Evolutionary conservation across 129 eudicot genomes (phyloP), one percentile per base, ranked within the genome.

Genomic region (Centrapalus pauciflorus): DNA sequence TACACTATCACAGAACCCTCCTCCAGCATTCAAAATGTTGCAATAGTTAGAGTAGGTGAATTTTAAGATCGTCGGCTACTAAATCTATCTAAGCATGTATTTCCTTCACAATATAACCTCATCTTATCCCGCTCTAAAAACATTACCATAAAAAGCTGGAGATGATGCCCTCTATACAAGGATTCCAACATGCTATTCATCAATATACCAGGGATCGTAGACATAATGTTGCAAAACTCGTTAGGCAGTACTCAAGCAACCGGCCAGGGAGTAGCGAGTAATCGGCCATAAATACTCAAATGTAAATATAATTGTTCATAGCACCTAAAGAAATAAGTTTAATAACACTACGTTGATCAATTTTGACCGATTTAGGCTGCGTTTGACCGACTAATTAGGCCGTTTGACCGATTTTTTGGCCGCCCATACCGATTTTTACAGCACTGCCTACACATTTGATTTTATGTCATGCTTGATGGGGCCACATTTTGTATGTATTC

Each of bases 61-160:
- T 2, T 17, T 49, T 29, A 65, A 30, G 73, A 41, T 75, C 37
- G 26, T 16, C 50, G 28, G 1, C 67, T 46, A 28, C 72, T 54
- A 30, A 50, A 56, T 63, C 37, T 46, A 38, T 48, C 74, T 45
- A 75, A 16, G 8, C 69, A 30, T 34, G 26, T 14, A 7, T 17
- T 26, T 32, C 69, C 76, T 13, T 62, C 41, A 3, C 67, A 64
- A 37, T 59, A 60, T 13, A 57, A 49, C 29, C 28, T 17, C 61
- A 8, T 76, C 82, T 81, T 76, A 14, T 68, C 41, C 70, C 8
- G 69, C 35, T 64, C 58, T 12, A n/a, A 16, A 70, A 55, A 25
- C 48, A 45, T 33, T 80, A 77, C 35, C 78, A 73, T 63, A 6
- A 72, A 59, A 77, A 82, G 51, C 80, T 69, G 68, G 87, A 82